These are phyloP conservation scores for Zea luxurians DNA, from an alignment of 176 grass and related monocot species.

Conservation along the genomic window DNA sequence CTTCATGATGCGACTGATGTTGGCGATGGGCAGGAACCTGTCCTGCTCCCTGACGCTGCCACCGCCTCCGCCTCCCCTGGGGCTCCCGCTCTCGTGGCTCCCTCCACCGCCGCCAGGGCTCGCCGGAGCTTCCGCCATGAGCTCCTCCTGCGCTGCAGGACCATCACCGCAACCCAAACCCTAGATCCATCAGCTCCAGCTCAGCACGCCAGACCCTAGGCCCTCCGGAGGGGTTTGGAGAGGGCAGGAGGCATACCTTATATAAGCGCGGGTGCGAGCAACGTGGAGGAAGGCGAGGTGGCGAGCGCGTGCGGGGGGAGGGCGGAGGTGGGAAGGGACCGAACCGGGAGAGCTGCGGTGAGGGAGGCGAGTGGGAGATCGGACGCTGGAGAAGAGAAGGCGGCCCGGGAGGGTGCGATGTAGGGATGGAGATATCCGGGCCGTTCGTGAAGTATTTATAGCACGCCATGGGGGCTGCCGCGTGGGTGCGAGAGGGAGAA, in stretches of 20 bases:
- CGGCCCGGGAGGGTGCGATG: constrained; percentile 53
- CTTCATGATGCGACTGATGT: constrained; percentile 91
- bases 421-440: constrained; percentile 42
- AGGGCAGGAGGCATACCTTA: constrained; percentile 44
- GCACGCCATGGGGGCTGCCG: constrained; percentile 9
- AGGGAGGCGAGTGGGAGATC: constrained; percentile 59
- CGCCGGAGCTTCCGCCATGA: constrained; percentile 55
- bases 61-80: constrained; percentile 18
- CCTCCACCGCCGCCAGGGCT: constrained; percentile 53
- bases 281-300: constrained; percentile 43
- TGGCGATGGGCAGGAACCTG: constrained; percentile 75
- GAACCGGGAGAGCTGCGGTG: constrained; percentile 31
- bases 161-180: constrained; percentile 23
- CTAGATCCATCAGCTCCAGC: constrained; percentile 57
- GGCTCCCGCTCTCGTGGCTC: constrained; percentile 48
- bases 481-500: constrained; percentile 11
- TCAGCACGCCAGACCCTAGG: constrained; percentile 14
- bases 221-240: not conserved
- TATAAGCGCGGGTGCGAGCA: constrained; percentile 40
- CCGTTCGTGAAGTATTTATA: constrained; percentile 58
- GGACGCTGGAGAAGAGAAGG: constrained; percentile 83
- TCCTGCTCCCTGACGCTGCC: constrained; percentile 72
- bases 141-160: constrained; percentile 11
- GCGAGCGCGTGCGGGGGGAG: constrained; percentile 3
- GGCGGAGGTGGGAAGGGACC: constrained; percentile 20